These are phyloP conservation scores for Cladosporium halotolerans DNA, from an alignment of 2,329 filamentous ascomycete species.

Conservation along the genomic window DNA sequence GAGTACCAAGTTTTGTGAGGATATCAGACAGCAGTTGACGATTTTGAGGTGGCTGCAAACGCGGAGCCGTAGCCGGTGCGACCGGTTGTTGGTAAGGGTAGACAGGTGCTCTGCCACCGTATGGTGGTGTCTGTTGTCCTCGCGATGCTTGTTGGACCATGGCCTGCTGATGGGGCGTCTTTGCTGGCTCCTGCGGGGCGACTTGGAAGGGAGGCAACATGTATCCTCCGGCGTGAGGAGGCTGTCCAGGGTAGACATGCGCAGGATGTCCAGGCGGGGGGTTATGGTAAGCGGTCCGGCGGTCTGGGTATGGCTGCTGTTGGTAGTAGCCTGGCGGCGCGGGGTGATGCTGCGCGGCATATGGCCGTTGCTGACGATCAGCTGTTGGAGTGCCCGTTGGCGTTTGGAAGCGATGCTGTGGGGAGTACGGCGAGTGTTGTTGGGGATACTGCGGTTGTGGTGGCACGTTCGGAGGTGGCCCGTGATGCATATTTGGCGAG, in stretches of 20 bases:
- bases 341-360: conserved; percentile 16
- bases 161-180: conserved; percentile 16
- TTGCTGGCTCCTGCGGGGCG: conserved; percentile 35
- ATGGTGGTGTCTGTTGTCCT: conserved; percentile 15
- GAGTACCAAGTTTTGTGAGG: conserved; percentile 24
- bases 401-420: conserved; percentile 20
- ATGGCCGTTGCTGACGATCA: conserved; percentile 7
- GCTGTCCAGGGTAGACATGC: conserved; percentile 23
- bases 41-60: conserved; percentile 16
- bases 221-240: conserved; percentile 37
- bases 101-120: background rate
- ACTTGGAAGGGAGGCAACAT: conserved; percentile 45
- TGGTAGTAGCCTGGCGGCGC: conserved; percentile 29
- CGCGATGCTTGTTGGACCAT: conserved; percentile 17
- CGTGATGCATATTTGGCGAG: conserved; percentile 15
- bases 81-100: conserved; percentile 11
- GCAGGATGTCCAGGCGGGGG: conserved; percentile 19
- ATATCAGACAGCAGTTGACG: conserved; percentile 20
- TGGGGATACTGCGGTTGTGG: conserved; percentile 20
- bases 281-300: conserved; percentile 24
- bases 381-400: conserved; percentile 16
- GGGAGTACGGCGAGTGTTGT: conserved; percentile 19
- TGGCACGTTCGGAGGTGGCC: conserved; percentile 7
- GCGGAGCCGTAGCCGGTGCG: conserved; percentile 22
- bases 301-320: conserved; percentile 21